Percentiles rank a stretch among this genome's conserved stretches.
Conservation (phyloP, 2,329 filamentous ascomycete genomes). For the Fusarium coffeatum region DNA sequence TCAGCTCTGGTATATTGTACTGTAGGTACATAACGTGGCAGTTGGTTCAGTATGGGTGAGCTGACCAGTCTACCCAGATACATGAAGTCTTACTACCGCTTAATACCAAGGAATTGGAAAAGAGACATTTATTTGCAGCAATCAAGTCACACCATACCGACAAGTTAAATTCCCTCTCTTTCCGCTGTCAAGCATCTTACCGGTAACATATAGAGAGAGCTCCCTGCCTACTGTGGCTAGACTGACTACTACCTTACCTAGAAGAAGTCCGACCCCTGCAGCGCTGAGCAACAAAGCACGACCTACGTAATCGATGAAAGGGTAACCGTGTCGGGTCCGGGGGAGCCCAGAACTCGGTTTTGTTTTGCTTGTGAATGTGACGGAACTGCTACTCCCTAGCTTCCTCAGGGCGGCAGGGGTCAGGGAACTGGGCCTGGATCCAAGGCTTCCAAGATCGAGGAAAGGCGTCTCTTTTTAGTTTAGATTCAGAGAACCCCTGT, state of each 20-base stretch:
- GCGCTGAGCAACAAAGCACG: constrained; percentile 34
- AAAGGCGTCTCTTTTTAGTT: constrained; percentile 17
- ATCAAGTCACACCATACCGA: constrained; percentile 25
- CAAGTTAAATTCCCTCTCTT: constrained; percentile 11
- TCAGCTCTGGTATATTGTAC: not conserved
- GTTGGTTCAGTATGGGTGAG: not conserved
- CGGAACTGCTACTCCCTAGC: constrained; percentile 8
- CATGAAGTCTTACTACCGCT: not conserved
- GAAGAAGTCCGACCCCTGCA: constrained; percentile 34
- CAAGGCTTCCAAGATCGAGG: constrained; percentile 34
- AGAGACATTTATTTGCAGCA: constrained; percentile 4
- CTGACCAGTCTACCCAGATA: not conserved
- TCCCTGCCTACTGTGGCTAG: not conserved
- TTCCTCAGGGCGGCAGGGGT: constrained; percentile 18
- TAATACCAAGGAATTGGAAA: not conserved
- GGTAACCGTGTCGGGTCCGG: constrained; percentile 20
- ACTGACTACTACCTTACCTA: constrained; percentile 1
- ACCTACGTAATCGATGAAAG: constrained; percentile 42
- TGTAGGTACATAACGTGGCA: not conserved
- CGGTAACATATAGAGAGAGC: not conserved
- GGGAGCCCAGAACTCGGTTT: constrained; percentile 23
- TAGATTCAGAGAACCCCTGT: constrained; percentile 32
- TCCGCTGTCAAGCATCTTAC: constrained; percentile 2
- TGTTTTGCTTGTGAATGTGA: constrained; percentile 34
- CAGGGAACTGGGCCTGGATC: constrained; percentile 10